Evolutionary conservation across 1,284 basidiomycete species (phyloP), one percentile per base, ranked within the genome.

Genomic region (Heimioporus retisporus): DNA sequence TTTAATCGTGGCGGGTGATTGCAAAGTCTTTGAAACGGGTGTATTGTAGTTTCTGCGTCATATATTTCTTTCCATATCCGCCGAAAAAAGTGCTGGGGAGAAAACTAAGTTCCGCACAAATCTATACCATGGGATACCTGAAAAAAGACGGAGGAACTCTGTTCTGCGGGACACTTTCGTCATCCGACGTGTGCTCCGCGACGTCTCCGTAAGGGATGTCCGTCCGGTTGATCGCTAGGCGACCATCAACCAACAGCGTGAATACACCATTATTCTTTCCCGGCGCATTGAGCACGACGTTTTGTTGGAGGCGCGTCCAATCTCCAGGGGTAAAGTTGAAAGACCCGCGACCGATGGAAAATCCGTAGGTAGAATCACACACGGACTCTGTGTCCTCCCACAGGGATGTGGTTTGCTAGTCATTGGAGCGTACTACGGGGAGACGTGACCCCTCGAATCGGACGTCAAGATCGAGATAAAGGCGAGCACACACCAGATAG

Each of bases 21-120:
- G 73, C 75, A 69, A 93, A 94, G 73, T 89, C 89, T 73, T 87
- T 92, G 80, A 93, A 94, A 89, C 90, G 93, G 2, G 85, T 83
- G 71, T 89, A 89, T 76, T 93, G 92, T 75, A 93, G 89, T 69
- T 79, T 85, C 8, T 93, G 91, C 11, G 90, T 88, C 18, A 90
- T 90, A 68, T 88, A 94, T 60, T 84, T 73, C 8, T 79, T 71
- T 8, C 88, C 88, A 68, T 93, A 91, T 0, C 92, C 93, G 28
- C 93, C 93, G 73, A 94, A 94, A 80, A 94, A 94, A 7, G 93
- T 93, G 72, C 92, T 93, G 3, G 6, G 35, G 18, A 55, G 14
- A 51, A 59, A 28, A 60, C 35, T 68, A 56, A 63, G 42, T 28
- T 61, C 3, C 3, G 14, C 4, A 31, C 10, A 62, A 58, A 78